A percentile compares a stretch with the other conserved stretches of the same genome.
Evolutionary conservation across 2,329 filamentous ascomycete genomes (phyloP).

Genomic region (Myotisia sp.): DNA sequence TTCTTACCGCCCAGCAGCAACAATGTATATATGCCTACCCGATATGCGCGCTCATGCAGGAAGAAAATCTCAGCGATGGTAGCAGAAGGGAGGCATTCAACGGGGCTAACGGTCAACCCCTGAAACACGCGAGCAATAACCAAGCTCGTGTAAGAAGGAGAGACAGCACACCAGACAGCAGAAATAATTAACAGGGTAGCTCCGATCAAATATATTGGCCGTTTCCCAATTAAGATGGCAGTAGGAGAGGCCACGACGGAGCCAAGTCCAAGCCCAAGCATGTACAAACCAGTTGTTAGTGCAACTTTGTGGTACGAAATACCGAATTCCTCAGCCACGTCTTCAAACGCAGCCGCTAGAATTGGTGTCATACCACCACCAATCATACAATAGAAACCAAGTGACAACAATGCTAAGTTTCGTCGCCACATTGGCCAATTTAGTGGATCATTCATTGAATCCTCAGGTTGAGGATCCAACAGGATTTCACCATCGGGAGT

Average conservation of each 20-base stretch:
- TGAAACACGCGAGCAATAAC: slow-evolving; percentile 73
- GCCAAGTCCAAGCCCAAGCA: slow-evolving; percentile 81
- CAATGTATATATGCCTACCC: slow-evolving; percentile 84
- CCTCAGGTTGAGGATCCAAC: slow-evolving; percentile 80
- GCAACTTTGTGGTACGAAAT: slow-evolving; percentile 61
- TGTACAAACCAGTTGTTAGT: slow-evolving; percentile 80
- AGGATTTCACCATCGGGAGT: slow-evolving; percentile 74
- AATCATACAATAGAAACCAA: slow-evolving; percentile 86
- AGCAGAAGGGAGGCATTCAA: slow-evolving; percentile 83
- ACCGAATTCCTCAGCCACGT: slow-evolving; percentile 54
- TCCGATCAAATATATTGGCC: slow-evolving; percentile 72
- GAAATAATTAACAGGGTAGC: slow-evolving; percentile 63
- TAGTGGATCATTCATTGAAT: slow-evolving; percentile 76
- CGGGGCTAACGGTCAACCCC: slow-evolving; percentile 73
- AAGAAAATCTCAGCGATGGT: slow-evolving; percentile 96
- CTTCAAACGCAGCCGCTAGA: slow-evolving; percentile 74
- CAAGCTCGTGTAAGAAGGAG: slow-evolving; percentile 65
- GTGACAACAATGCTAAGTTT: slow-evolving; percentile 62
- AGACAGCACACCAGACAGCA: slow-evolving; percentile 73
- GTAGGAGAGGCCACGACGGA: slow-evolving; percentile 76
- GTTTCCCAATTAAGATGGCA: slow-evolving; percentile 79
- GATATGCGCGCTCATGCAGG: slow-evolving; percentile 81
- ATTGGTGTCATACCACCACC: slow-evolving; percentile 87
- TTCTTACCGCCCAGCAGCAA: slow-evolving; percentile 86
- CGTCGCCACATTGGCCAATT: slow-evolving; percentile 80